Conservation (phyloP, 2,329 filamentous ascomycete genomes). For the Scleromitrula shiraiana region DNA sequence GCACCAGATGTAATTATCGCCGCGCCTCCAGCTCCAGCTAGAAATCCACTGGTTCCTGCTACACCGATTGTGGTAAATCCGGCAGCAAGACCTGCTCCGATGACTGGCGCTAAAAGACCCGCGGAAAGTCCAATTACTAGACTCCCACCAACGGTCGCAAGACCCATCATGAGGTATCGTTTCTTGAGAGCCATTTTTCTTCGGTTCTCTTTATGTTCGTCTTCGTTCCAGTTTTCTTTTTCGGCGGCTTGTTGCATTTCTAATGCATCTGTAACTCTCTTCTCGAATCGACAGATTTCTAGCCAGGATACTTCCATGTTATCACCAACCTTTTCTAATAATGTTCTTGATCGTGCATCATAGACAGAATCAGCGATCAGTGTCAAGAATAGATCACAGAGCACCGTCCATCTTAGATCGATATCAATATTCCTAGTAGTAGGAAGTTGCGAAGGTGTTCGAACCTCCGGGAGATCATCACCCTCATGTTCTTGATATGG, state of each 20-base stretch:
- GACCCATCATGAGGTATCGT: constrained; percentile 88
- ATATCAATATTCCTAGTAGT: constrained; percentile 83
- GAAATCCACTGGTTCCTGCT: constrained; percentile 77
- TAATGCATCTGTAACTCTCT: constrained; percentile 88
- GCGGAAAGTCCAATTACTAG: constrained; percentile 93
- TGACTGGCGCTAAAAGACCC: constrained; percentile 83
- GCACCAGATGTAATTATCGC: constrained; percentile 89
- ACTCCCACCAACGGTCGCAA: constrained; percentile 91
- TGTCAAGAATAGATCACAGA: constrained; percentile 91
- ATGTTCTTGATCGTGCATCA: constrained; percentile 74
- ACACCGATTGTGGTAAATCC: constrained; percentile 95
- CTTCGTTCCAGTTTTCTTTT: constrained; percentile 97
- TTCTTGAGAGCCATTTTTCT: constrained; percentile 74
- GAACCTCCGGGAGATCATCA: constrained; percentile 69
- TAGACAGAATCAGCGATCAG: constrained; percentile 96
- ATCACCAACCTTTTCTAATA: constrained; percentile 76
- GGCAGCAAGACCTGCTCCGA: constrained; percentile 86
- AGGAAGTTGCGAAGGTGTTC: constrained; percentile 74
- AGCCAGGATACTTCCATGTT: constrained; percentile 79
- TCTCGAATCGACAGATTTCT: constrained; percentile 94
- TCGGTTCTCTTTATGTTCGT: constrained; percentile 82
- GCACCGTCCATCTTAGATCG: constrained; percentile 90
- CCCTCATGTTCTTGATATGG: constrained; percentile 56
- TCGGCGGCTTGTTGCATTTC: constrained; percentile 95
- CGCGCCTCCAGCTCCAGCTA: constrained; percentile 85